Evolutionary conservation across 1,284 basidiomycete species (phyloP).

Genomic region (Melampsora larici-populina): DNA sequence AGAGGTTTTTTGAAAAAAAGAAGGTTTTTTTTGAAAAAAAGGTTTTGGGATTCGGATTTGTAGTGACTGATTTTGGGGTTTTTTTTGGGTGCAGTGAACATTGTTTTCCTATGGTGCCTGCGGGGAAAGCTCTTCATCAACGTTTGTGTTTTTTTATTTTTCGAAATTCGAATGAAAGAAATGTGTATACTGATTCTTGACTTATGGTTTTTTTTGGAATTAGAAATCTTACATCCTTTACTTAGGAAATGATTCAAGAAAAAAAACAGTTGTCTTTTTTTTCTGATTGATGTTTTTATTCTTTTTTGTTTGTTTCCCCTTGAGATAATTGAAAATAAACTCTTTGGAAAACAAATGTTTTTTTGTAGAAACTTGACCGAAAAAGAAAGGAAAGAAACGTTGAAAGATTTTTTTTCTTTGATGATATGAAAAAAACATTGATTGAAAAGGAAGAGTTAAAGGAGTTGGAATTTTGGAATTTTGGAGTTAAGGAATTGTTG

Average conservation of each 20-base stretch:
- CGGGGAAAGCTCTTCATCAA: conserved; percentile 87
- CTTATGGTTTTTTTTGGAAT: background rate
- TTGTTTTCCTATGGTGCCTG: conserved; percentile 63
- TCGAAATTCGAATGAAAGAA: background rate
- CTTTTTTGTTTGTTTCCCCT: too few relatives aligned
- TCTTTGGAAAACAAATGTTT: too few relatives aligned
- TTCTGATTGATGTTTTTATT: background rate
- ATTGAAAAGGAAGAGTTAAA: background rate
- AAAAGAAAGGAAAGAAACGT: too few relatives aligned
- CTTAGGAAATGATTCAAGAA: background rate
- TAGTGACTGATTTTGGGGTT: conserved; percentile 46
- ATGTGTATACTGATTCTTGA: background rate
- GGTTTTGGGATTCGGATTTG: too few relatives aligned
- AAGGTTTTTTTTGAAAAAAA: conserved; percentile 7
- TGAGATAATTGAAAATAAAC: too few relatives aligned
- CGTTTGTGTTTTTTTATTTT: conserved; percentile 51
- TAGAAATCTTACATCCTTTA: conserved; percentile 39
- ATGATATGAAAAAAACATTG: background rate
- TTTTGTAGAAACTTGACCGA: too few relatives aligned
- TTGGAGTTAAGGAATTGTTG: too few relatives aligned
- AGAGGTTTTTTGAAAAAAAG: too few relatives aligned
- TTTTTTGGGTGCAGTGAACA: conserved; percentile 31
- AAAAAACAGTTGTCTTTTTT: background rate
- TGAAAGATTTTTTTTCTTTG: background rate
- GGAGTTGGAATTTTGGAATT: too few relatives aligned